A percentile compares a stretch with the other conserved stretches of the same genome.
Conservation (phyloP, 257 asterid genomes). For the Petunia axillaris region DNA sequence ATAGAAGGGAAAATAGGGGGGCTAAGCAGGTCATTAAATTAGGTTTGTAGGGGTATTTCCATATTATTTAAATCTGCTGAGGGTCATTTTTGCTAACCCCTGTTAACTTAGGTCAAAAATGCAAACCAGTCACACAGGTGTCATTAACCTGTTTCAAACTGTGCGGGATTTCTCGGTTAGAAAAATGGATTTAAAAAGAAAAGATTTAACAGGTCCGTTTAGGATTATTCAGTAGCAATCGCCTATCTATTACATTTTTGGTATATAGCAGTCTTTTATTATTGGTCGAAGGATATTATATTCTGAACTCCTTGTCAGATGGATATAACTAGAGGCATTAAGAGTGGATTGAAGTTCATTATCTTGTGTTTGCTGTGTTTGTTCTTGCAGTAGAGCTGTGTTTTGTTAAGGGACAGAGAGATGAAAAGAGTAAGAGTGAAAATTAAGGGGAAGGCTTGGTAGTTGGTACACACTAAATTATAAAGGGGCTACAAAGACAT, state of each 20-base stretch:
- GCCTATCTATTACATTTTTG: not conserved
- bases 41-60: too few relatives aligned
- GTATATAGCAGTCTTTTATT: not conserved
- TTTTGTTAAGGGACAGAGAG: not conserved
- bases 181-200: too few relatives aligned
- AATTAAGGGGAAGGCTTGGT: not conserved
- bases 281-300: not conserved
- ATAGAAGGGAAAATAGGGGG: too few relatives aligned
- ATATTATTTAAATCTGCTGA: too few relatives aligned
- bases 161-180: too few relatives aligned
- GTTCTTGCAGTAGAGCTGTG: not conserved
- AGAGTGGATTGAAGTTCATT: constrained; percentile 23
- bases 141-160: too few relatives aligned
- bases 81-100: too few relatives aligned
- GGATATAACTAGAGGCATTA: constrained; percentile 14
- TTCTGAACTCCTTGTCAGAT: not conserved
- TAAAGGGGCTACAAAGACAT: constrained; percentile 9
- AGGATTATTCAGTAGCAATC: not conserved
- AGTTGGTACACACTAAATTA: not conserved
- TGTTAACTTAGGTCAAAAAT: too few relatives aligned
- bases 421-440: constrained; percentile 4
- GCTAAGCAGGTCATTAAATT: too few relatives aligned
- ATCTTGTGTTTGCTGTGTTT: not conserved
- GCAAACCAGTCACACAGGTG: too few relatives aligned
- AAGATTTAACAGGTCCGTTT: not conserved